These are phyloP conservation scores for Misopates orontium DNA, from an alignment of 257 asterid genomes.

Conservation along the genomic window DNA sequence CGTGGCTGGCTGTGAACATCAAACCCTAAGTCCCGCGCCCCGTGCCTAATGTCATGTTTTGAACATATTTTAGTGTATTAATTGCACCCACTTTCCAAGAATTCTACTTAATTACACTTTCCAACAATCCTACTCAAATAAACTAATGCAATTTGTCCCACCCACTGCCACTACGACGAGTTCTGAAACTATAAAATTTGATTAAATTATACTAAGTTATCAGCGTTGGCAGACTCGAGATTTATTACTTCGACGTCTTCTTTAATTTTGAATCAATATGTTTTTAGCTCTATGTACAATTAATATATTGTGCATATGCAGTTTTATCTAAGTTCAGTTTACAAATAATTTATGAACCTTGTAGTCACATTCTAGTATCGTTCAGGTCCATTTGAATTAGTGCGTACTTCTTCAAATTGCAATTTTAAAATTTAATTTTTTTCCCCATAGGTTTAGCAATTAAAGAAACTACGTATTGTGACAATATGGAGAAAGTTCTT, in stretches of 20 bases:
- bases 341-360: too few species aligned
- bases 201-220: slow-evolving; percentile 25
- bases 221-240: slow-evolving; percentile 44
- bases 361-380: too few species aligned
- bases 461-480: too few species aligned
- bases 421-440: too few species aligned
- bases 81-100: slow-evolving; percentile 31
- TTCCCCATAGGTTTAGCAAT: too few species aligned
- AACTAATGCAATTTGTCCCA: slow-evolving; percentile 26
- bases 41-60: slow-evolving; percentile 63
- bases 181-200: slow-evolving; percentile 14
- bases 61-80: slow-evolving; percentile 2
- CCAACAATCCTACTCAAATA: not conserved
- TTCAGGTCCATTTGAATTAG: too few species aligned
- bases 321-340: too few species aligned
- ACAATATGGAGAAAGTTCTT: too few species aligned
- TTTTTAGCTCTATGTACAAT: too few species aligned
- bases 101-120: slow-evolving; percentile 21
- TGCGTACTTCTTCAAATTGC: too few species aligned
- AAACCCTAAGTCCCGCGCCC: slow-evolving; percentile 85
- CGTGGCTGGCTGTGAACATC: slow-evolving; percentile 28
- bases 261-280: slow-evolving; percentile 24
- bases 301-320: too few species aligned
- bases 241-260: slow-evolving; percentile 35
- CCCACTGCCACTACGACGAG: slow-evolving; percentile 26